These are phyloP conservation scores for Phlegmacium glaucopus DNA, from an alignment of 768 basidiomycete species.

Conservation along the genomic window DNA sequence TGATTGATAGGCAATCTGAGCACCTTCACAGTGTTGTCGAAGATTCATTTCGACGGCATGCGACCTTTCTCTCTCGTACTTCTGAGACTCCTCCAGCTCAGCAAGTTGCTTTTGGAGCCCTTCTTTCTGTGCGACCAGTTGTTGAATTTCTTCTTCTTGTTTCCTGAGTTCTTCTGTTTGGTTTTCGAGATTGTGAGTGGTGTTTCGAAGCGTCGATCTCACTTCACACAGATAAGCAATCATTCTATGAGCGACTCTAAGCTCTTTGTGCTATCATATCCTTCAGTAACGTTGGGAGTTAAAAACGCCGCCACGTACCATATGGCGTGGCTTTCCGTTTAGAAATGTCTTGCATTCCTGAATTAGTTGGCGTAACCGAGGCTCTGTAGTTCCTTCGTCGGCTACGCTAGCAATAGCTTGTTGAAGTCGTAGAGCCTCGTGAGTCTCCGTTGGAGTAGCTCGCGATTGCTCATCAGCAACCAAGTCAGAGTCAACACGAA, in stretches of 20 bases:
- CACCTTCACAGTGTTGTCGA: slow-evolving; percentile 46
- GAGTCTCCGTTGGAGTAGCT: slow-evolving; percentile 29
- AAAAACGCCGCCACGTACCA: slow-evolving; percentile 31
- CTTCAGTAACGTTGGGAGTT: slow-evolving; percentile 4
- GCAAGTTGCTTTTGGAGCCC: slow-evolving; percentile 36
- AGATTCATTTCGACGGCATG: slow-evolving; percentile 50
- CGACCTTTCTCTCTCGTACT: slow-evolving; percentile 50
- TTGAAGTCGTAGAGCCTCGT: slow-evolving; percentile 50
- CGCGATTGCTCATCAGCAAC: slow-evolving; percentile 14
- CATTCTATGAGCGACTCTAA: slow-evolving; percentile 47
- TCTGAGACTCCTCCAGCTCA: slow-evolving; percentile 35
- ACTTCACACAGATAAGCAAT: slow-evolving; percentile 49
- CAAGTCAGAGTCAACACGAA: slow-evolving; percentile 57
- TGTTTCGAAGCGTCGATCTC: slow-evolving; percentile 34
- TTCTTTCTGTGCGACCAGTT: slow-evolving; percentile 34
- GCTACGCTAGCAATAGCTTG: slow-evolving; percentile 51
- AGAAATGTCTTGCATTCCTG: slow-evolving; percentile 49
- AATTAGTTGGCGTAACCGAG: slow-evolving; percentile 46
- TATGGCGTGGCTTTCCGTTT: slow-evolving; percentile 38
- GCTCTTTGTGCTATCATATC: slow-evolving; percentile 42
- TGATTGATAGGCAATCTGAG: slow-evolving; percentile 39
- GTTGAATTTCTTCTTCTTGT: slow-evolving; percentile 31
- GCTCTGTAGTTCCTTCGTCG: slow-evolving; percentile 52
- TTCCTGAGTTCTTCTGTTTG: slow-evolving; percentile 32
- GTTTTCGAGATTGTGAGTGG: slow-evolving; percentile 30